A percentile compares a stretch with the other conserved stretches of the same genome.
Conservation (phyloP, 1,284 basidiomycete species). For the Chiua sp. region DNA sequence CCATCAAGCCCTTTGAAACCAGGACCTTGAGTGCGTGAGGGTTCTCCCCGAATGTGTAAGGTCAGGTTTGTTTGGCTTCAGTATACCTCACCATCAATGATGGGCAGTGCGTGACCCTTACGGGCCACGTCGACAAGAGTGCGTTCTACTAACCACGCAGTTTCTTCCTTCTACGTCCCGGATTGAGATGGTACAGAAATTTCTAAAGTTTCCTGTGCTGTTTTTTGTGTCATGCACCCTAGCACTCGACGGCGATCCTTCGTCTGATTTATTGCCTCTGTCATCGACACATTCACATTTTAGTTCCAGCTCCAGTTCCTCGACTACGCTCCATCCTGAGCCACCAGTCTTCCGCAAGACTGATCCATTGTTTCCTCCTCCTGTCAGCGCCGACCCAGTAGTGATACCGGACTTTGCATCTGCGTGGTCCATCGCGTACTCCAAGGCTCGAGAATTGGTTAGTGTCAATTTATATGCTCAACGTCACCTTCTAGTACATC, state of each 20-base stretch:
- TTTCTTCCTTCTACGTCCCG: background rate
- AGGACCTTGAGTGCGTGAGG: background rate
- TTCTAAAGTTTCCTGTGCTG: constrained; percentile 22
- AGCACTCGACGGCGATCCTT: background rate
- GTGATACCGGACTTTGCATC: constrained; percentile 49
- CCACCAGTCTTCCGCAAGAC: constrained; percentile 36
- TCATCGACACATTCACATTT: background rate
- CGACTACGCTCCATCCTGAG: constrained; percentile 26
- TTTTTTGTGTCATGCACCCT: constrained; percentile 15
- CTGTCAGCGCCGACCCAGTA: constrained; percentile 31
- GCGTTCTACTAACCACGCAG: background rate
- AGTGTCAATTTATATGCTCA: constrained; percentile 8
- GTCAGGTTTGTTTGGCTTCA: constrained; percentile 4
- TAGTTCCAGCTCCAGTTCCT: constrained; percentile 4
- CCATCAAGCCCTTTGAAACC: background rate
- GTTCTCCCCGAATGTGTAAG: background rate
- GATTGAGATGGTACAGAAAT: constrained; percentile 19
- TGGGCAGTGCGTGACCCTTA: constrained; percentile 5
- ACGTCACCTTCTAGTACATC: no score
- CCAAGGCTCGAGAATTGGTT: constrained; percentile 43
- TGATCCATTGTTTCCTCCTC: constrained; percentile 34
- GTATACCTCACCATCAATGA: background rate
- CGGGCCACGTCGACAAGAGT: background rate
- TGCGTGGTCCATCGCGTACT: constrained; percentile 47
- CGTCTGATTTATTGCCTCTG: background rate